phyloP scores from a whole-genome alignment of 495 filamentous ascomycete genomes.

The Ramalina intermedia region DNA sequence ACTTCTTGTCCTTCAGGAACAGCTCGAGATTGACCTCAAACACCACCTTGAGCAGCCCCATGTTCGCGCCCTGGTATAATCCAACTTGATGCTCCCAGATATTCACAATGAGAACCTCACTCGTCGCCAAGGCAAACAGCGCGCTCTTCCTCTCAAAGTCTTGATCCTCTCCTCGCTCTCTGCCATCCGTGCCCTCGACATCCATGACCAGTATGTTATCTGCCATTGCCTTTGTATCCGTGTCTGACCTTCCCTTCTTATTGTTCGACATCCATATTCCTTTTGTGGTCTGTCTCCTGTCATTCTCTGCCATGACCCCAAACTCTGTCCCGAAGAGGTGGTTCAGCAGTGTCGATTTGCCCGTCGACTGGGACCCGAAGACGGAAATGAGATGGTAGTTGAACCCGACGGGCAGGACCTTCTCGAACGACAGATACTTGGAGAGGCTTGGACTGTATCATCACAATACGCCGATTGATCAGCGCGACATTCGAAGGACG shows the following conservation, averaged over 20 bases:
- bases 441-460: conserved; percentile 55
- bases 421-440: conserved; percentile 63
- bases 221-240: conserved; percentile 50
- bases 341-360: conserved; percentile 94
- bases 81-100: conserved; percentile 99
- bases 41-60: conserved; percentile 94
- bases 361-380: conserved; percentile 96
- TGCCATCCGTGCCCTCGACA: conserved; percentile 93
- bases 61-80: conserved; percentile 95
- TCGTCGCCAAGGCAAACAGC: conserved; percentile 90
- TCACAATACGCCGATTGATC: neutral
- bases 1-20: conserved; percentile 89
- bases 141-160: conserved; percentile 98
- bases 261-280: conserved; percentile 99
- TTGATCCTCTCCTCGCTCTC: conserved; percentile 93
- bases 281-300: conserved; percentile 91
- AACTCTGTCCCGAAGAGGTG: conserved; percentile 91
- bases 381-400: conserved; percentile 98
- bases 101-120: conserved; percentile 95
- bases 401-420: conserved; percentile 77
- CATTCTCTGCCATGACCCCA: conserved; percentile 85
- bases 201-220: conserved; percentile 99
- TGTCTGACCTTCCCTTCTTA: conserved; percentile 33
- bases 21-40: conserved; percentile 97
- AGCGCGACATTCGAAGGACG: neutral